Evolutionary conservation across 169 alveolate genomes (phyloP).

Genomic region (Plasmodium ovale): DNA sequence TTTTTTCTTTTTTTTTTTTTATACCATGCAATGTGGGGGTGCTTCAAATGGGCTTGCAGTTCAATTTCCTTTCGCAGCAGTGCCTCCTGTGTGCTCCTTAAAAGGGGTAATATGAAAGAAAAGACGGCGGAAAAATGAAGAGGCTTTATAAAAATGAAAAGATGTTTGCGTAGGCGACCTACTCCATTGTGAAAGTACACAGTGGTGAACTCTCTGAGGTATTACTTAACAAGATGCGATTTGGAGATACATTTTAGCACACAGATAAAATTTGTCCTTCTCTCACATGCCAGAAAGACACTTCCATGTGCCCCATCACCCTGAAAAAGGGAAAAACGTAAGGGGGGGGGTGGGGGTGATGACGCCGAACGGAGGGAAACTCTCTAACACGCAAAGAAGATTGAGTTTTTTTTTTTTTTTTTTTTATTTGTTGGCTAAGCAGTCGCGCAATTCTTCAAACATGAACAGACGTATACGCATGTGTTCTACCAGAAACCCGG

Average conservation of each 20-base stretch:
- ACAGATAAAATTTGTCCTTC: slow-evolving; percentile 91
- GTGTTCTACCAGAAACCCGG: slow-evolving; percentile 82
- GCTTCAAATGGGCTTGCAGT: slow-evolving; percentile 90
- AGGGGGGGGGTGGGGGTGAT: neutral
- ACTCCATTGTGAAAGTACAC: neutral
- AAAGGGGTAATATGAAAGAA: neutral
- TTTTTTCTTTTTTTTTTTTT: neutral
- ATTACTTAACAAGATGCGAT: slow-evolving; percentile 81
- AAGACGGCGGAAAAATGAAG: neutral
- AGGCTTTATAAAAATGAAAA: neutral
- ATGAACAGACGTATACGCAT: neutral
- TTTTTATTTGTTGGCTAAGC: too few relatives aligned
- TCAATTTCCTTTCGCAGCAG: slow-evolving; percentile 90
- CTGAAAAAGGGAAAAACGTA: slow-evolving; percentile 33
- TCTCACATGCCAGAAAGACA: slow-evolving; percentile 91
- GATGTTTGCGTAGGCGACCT: neutral
- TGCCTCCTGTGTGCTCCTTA: slow-evolving; percentile 87
- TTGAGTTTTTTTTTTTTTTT: too few relatives aligned
- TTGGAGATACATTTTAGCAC: slow-evolving; percentile 89
- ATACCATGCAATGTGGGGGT: slow-evolving; percentile 89
- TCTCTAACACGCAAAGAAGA: too few relatives aligned
- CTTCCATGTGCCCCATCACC: slow-evolving; percentile 94
- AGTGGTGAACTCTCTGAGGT: neutral
- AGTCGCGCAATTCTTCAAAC: too few relatives aligned
- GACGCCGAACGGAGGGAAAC: too few relatives aligned